Evolutionary conservation across 176 grass and related monocot genomes (phyloP).

Genomic region (Neostapfia colusana): DNA sequence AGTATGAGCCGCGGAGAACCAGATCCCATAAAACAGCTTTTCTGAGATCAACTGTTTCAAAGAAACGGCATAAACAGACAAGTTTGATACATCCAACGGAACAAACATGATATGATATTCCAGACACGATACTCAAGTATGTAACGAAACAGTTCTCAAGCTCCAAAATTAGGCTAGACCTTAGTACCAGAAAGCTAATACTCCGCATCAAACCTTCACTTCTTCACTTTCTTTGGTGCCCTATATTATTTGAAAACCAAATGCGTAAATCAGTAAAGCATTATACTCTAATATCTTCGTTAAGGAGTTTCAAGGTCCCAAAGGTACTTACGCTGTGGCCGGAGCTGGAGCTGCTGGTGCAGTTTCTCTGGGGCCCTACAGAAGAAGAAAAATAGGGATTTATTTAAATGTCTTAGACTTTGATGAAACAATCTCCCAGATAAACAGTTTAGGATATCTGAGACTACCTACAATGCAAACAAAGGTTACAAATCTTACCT

Average conservation of each 20-base stretch:
- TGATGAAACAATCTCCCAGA: background rate
- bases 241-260: background rate
- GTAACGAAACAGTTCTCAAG: background rate
- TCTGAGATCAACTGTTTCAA: background rate
- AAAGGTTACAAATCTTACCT: background rate
- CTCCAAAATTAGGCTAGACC: constrained; percentile 17
- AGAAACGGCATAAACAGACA: constrained; percentile 19
- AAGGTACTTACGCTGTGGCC: background rate
- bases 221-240: background rate
- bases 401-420: no score
- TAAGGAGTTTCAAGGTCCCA: background rate
- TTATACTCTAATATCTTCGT: no score
- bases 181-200: background rate
- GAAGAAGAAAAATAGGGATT: background rate
- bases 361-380: background rate
- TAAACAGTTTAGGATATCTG: background rate
- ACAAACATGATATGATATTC: background rate
- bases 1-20: no score
- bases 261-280: background rate
- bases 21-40: background rate
- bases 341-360: background rate
- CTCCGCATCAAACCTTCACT: background rate
- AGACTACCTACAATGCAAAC: background rate
- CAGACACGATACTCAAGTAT: background rate
- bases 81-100: constrained; percentile 27